These are phyloP conservation scores for Athelia sp. DNA, from an alignment of 1,284 basidiomycete species.

Conservation along the genomic window DNA sequence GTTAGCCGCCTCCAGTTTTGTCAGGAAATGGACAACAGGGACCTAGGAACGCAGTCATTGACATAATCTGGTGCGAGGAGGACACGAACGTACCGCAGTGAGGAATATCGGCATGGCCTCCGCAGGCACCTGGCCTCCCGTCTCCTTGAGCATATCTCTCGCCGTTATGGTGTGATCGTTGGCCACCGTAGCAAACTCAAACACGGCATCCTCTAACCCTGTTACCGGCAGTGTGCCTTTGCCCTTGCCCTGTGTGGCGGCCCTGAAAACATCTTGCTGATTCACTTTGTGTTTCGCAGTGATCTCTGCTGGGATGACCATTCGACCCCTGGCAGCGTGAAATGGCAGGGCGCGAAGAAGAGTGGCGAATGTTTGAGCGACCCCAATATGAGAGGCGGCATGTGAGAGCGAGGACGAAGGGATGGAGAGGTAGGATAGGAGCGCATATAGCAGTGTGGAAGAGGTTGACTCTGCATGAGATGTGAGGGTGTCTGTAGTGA, in stretches of 20 bases:
- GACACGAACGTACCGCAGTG: constrained; percentile 57
- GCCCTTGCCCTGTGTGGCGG: constrained; percentile 37
- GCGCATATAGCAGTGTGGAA: constrained; percentile 75
- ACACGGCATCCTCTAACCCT: constrained; percentile 74
- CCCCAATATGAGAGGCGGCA: constrained; percentile 74
- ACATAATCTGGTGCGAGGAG: constrained; percentile 9
- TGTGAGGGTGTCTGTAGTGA: constrained; percentile 68
- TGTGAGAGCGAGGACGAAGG: constrained; percentile 68
- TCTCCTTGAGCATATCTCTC: constrained; percentile 68
- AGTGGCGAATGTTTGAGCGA: constrained; percentile 66
- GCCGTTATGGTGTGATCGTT: constrained; percentile 90
- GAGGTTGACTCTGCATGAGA: constrained; percentile 76
- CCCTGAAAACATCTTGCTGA: constrained; percentile 84
- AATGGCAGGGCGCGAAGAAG: constrained; percentile 76
- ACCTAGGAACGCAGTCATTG: constrained; percentile 43
- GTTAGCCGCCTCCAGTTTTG: constrained; percentile 69
- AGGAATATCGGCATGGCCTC: constrained; percentile 77
- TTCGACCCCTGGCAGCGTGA: constrained; percentile 66
- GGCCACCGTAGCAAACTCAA: constrained; percentile 84
- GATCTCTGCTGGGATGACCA: constrained; percentile 84
- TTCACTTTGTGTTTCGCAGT: constrained; percentile 75
- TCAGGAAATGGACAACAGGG: constrained; percentile 70
- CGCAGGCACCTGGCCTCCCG: constrained; percentile 55
- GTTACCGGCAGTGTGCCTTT: constrained; percentile 34
- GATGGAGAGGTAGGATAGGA: constrained; percentile 68